These are phyloP conservation scores for Penicillium manginii DNA, from an alignment of 495 filamentous ascomycete species.

Conservation along the genomic window DNA sequence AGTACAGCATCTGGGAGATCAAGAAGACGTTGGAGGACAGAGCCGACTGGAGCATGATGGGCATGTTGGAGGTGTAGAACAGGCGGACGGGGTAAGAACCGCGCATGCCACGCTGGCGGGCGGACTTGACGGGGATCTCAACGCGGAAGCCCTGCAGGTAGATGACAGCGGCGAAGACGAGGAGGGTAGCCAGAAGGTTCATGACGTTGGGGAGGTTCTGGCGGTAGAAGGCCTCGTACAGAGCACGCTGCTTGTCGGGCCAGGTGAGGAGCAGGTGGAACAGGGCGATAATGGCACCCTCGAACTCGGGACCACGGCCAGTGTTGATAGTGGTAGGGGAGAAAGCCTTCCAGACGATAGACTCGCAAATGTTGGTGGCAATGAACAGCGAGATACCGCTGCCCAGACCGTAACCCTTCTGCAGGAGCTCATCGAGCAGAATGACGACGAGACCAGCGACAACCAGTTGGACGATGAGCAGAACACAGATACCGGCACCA, in stretches of 20 bases:
- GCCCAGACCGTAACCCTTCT: conserved; percentile 98
- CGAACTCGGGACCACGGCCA: conserved; percentile 97
- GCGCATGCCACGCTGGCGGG: conserved; percentile 97
- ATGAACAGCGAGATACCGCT: conserved; percentile 99
- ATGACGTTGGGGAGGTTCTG: conserved; percentile 99
- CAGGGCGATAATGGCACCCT: conserved; percentile 97
- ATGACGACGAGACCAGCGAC: conserved; percentile 98
- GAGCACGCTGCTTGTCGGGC: conserved; percentile 96
- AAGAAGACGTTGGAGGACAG: conserved; percentile 99
- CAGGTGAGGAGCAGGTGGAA: conserved; percentile 98
- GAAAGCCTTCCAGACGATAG: conserved; percentile 99
- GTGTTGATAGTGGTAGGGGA: conserved; percentile 99
- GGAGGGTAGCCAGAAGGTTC: conserved; percentile 92
- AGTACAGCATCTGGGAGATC: conserved; percentile 98
- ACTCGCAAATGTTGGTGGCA: conserved; percentile 99
- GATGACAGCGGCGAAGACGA: conserved; percentile 96
- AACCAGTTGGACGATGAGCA: conserved; percentile 95
- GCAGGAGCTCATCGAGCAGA: conserved; percentile 97
- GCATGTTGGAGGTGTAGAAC: conserved; percentile 75
- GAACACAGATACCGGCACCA: conserved; percentile 95
- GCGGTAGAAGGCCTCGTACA: conserved; percentile 98
- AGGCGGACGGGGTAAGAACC: conserved; percentile 75
- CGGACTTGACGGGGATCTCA: conserved; percentile 99
- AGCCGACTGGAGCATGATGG: conserved; percentile 99
- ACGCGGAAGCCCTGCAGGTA: conserved; percentile 99